phyloP scores from a whole-genome alignment of 305 asterid species.

The Solanum hybrid region DNA sequence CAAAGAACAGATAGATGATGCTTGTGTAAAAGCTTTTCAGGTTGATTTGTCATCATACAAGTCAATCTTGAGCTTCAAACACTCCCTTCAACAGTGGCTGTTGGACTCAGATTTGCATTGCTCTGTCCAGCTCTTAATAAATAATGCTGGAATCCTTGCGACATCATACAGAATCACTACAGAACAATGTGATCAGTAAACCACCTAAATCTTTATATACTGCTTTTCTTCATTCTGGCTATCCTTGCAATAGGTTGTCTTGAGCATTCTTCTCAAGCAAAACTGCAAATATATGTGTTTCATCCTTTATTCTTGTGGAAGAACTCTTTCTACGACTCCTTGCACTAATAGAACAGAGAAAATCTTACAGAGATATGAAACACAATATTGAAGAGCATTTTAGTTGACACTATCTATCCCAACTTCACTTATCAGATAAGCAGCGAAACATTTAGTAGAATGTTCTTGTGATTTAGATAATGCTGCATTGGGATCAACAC shows the following conservation, averaged over 20 bases:
- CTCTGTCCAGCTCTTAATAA: constrained; percentile 75
- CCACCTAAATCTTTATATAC: constrained; percentile 3
- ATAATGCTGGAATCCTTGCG: constrained; percentile 87
- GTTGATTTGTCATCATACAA: constrained; percentile 53
- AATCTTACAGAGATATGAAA: neutral
- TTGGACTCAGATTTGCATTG: constrained; percentile 55
- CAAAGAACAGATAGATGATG: constrained; percentile 38
- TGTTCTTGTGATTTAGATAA: neutral
- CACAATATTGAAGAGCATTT: neutral
- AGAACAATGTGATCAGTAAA: constrained; percentile 70
- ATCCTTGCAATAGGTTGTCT: neutral
- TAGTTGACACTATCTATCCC: neutral
- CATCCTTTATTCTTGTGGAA: neutral
- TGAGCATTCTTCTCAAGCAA: neutral
- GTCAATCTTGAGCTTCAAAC: constrained; percentile 59
- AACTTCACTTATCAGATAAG: neutral
- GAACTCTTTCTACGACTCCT: neutral
- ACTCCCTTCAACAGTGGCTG: constrained; percentile 70
- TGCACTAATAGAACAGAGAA: neutral
- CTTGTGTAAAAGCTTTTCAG: constrained; percentile 59
- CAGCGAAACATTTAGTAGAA: neutral
- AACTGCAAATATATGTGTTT: neutral
- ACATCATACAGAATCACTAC: constrained; percentile 52
- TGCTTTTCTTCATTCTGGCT: neutral
- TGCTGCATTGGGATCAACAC: neutral